Evolutionary conservation across 805 yeast genomes (phyloP), one percentile per base, ranked within the genome.

Genomic region (Wickerhamomyces alni): DNA sequence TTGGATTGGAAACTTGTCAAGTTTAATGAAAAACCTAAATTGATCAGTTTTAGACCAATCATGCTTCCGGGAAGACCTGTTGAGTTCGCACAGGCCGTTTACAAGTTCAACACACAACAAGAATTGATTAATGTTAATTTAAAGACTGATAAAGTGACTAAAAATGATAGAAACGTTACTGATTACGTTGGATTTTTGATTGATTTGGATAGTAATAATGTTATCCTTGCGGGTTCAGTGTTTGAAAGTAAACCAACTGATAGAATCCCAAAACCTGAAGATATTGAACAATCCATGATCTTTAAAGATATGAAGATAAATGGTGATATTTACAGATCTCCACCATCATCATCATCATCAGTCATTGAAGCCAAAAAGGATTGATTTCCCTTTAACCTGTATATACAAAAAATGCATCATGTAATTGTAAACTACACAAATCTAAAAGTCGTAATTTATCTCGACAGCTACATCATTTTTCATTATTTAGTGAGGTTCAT

Each of bases 1-100:
- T 63, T 87, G 45, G 79, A 75, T 39, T 89, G 97, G 96, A 81
- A 84, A 52, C 66, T 89, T 38, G 63, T 80, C 21, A 77, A 81
- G 49, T 78, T 87, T 51, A 82, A 77, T 49, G 63, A 69, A 25
- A 71, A 76, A 35, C 97, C 97, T 19, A 82, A 81, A 57, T 67
- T 88, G 25, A 70, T 85, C 35, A 70, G 80, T 3, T 75, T 89
- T 51, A 81, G 82, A 47, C 79, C 84, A 2, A 66, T 83, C 51
- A 78, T 84, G 57, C 51, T 74, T 39, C 80, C 80, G 4, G 76
- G 75, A 16, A 62, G 63, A 40, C 77, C 80, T 0, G 57, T 75
- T 15, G 74, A 70, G 43, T 71, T 70, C 38, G 72, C 79, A 37
- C 86, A 81, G 60, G 61, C 80, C 10, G 72, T 77, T 15, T 82